These are phyloP conservation scores for Suillus americanus DNA, from an alignment of 768 basidiomycete species.

Conservation along the genomic window DNA sequence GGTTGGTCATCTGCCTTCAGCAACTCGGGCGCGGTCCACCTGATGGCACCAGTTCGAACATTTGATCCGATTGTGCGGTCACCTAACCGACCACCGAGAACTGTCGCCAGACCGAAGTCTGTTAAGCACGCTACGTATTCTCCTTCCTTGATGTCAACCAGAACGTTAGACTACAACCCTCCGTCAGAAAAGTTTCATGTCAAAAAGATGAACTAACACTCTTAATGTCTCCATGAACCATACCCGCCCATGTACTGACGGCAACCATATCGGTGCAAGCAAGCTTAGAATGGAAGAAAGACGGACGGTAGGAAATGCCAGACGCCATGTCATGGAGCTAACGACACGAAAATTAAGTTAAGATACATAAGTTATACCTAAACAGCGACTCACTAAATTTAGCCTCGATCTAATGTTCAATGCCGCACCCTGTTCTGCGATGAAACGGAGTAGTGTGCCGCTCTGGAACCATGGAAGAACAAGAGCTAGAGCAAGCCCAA, in stretches of 20 bases:
- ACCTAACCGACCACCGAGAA: not conserved
- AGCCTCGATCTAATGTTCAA: not conserved
- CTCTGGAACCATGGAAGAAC: not conserved
- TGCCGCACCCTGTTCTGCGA: not conserved
- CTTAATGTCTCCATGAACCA: conserved; percentile 19
- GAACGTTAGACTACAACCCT: conserved; percentile 15
- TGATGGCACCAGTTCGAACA: conserved; percentile 30
- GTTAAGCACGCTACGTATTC: conserved; percentile 36
- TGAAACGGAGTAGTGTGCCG: not conserved
- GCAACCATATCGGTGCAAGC: not conserved
- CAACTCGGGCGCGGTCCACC: conserved; percentile 42
- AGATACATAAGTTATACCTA: not conserved
- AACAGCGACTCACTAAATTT: not conserved
- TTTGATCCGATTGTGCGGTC: not conserved
- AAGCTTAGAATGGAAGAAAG: conserved; percentile 1
- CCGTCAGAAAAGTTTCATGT: not conserved
- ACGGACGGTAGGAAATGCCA: conserved; percentile 9
- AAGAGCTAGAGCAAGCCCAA: not conserved
- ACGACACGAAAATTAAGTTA: not conserved
- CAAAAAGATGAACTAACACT: conserved; percentile 7
- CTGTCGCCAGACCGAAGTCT: conserved; percentile 36
- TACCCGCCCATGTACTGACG: conserved; percentile 12
- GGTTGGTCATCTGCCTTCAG: conserved; percentile 17
- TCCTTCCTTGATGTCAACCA: conserved; percentile 2
- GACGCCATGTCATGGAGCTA: conserved; percentile 5